A percentile compares a stretch with the other conserved stretches of the same genome.
Conservation (phyloP, 2,329 filamentous ascomycete species). For the Aspergillus eucalypticola region DNA sequence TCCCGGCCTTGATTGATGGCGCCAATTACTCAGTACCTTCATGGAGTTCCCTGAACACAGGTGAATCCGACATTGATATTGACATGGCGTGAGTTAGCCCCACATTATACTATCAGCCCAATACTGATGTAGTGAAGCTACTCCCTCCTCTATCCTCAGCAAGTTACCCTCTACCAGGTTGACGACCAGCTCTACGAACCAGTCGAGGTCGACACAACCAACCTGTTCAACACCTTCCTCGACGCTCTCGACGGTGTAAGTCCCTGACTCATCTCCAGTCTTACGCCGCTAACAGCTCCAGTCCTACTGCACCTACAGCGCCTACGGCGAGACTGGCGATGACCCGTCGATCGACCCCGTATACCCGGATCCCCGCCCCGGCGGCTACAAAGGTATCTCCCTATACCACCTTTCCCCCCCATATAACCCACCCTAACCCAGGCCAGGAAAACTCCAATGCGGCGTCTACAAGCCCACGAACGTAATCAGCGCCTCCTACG, state of each 20-base stretch:
- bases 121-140: not conserved
- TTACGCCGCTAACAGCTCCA: constrained; percentile 10
- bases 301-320: constrained; percentile 55
- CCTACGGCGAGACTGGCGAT: constrained; percentile 53
- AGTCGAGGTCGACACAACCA: constrained; percentile 29
- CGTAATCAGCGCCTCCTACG: constrained; percentile 60
- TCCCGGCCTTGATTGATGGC: constrained; percentile 49
- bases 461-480: constrained; percentile 57
- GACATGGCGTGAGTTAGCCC: constrained; percentile 49
- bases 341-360: constrained; percentile 50
- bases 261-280: not conserved
- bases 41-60: constrained; percentile 36
- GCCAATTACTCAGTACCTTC: constrained; percentile 44
- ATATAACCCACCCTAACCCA: not conserved
- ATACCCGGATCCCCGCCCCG: constrained; percentile 52
- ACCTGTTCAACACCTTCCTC: constrained; percentile 51
- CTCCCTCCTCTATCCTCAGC: constrained; percentile 55
- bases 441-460: constrained; percentile 39
- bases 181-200: constrained; percentile 50
- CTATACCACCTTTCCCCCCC: no score
- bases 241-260: constrained; percentile 53
- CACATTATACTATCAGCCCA: no score
- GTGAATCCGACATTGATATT: constrained; percentile 58
- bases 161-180: constrained; percentile 53
- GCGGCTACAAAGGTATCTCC: constrained; percentile 51